Conservation (phyloP, 2,329 filamentous ascomycete genomes). For the Macroventuria anomochaeta region DNA sequence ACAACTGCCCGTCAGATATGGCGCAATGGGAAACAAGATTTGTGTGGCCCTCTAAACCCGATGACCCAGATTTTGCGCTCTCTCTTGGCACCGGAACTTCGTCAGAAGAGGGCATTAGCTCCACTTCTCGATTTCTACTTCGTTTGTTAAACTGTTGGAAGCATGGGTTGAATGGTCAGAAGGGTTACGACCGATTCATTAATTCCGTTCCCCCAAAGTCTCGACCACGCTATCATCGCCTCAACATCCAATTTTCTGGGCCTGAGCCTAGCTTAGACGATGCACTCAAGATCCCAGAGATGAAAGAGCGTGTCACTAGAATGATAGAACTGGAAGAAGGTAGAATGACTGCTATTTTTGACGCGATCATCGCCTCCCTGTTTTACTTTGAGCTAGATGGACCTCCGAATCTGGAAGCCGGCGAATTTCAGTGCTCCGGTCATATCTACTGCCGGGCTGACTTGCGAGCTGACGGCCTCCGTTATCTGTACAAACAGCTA, state of each 20-base stretch:
- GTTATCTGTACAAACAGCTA: neutral
- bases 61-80: constrained; percentile 19
- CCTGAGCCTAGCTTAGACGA: neutral
- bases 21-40: constrained; percentile 27
- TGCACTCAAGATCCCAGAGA: neutral
- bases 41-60: constrained; percentile 26
- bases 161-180: neutral
- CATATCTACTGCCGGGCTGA: neutral
- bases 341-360: neutral
- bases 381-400: neutral
- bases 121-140: neutral
- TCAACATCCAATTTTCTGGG: neutral
- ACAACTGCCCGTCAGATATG: constrained; percentile 34
- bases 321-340: neutral
- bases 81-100: neutral
- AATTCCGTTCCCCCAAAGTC: neutral
- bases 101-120: neutral
- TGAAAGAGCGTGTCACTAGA: neutral
- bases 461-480: neutral
- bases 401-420: neutral
- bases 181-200: neutral
- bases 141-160: neutral
- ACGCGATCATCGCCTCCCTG: neutral
- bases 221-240: neutral
- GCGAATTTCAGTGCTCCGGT: neutral